Conservation (phyloP, 352 stramenopile species). For the Phytophthora megakarya region DNA sequence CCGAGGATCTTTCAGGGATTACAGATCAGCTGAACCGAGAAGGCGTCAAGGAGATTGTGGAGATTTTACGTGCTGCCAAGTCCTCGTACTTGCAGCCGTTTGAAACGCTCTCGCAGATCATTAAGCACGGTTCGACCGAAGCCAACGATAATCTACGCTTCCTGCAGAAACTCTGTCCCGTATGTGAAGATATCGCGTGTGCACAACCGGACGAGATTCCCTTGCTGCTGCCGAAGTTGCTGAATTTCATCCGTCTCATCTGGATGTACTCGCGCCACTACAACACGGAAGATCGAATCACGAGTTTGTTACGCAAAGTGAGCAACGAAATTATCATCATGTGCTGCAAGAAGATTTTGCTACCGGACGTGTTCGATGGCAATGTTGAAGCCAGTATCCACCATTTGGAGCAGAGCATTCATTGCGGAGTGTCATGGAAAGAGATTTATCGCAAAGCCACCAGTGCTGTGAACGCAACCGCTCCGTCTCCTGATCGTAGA, state of each 20-base stretch:
- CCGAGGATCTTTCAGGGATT: slow-evolving; percentile 93
- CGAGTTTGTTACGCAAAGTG: slow-evolving; percentile 92
- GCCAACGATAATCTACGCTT: slow-evolving; percentile 96
- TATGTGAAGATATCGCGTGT: slow-evolving; percentile 88
- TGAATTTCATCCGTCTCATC: slow-evolving; percentile 95
- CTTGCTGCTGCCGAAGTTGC: slow-evolving; percentile 88
- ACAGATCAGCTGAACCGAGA: slow-evolving; percentile 92
- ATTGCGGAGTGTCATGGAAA: slow-evolving; percentile 94
- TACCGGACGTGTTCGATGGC: slow-evolving; percentile 93
- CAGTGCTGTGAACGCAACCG: slow-evolving; percentile 64
- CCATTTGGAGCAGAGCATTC: slow-evolving; percentile 91
- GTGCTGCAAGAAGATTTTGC: slow-evolving; percentile 88
- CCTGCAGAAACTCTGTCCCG: slow-evolving; percentile 90
- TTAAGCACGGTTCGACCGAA: slow-evolving; percentile 91
- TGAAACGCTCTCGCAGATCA: slow-evolving; percentile 91
- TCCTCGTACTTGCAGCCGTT: slow-evolving; percentile 95
- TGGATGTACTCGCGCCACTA: slow-evolving; percentile 94
- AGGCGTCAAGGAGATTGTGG: slow-evolving; percentile 91
- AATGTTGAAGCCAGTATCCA: slow-evolving; percentile 90
- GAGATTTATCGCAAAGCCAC: slow-evolving; percentile 78
- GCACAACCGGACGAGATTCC: slow-evolving; percentile 91
- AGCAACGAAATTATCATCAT: slow-evolving; percentile 95
- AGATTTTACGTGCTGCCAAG: slow-evolving; percentile 87
- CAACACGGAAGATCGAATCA: slow-evolving; percentile 94
- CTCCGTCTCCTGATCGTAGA: slow-evolving; percentile 48